Percentiles rank a stretch among this genome's conserved stretches.
Evolutionary conservation across 495 filamentous ascomycete species (phyloP).

Genomic region (Elasticomyces elasticus): DNA sequence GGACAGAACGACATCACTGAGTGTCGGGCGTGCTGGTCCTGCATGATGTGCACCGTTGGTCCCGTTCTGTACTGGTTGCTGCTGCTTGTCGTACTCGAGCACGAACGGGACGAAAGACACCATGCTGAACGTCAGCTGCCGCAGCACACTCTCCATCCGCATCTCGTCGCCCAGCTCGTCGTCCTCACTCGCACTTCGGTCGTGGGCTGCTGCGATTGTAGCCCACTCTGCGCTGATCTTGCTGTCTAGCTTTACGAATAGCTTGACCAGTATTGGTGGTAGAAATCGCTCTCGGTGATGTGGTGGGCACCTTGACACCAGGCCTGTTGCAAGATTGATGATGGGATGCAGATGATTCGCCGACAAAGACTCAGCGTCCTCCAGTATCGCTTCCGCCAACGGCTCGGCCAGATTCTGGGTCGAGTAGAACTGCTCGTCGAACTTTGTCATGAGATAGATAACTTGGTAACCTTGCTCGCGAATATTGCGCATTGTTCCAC

Average conservation of each 20-base stretch:
- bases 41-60: constrained; percentile 23
- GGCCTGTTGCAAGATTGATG: constrained; percentile 69
- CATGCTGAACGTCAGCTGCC: constrained; percentile 85
- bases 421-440: constrained; percentile 83
- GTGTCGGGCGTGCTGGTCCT: constrained; percentile 10
- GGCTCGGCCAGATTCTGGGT: constrained; percentile 74
- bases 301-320: constrained; percentile 85
- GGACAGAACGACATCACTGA: constrained; percentile 59
- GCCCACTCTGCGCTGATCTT: constrained; percentile 85
- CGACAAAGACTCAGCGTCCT: constrained; percentile 73
- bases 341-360: constrained; percentile 87
- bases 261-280: constrained; percentile 68
- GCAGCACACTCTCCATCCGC: constrained; percentile 92
- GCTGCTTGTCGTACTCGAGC: constrained; percentile 44
- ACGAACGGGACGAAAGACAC: constrained; percentile 83
- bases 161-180: constrained; percentile 82
- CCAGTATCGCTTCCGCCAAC: constrained; percentile 72
- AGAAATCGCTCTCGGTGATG: constrained; percentile 68
- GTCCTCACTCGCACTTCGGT: constrained; percentile 52
- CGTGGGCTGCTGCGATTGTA: constrained; percentile 31
- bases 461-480: constrained; percentile 90
- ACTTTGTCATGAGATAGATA: constrained; percentile 80
- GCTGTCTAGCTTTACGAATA: constrained; percentile 75
- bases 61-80: constrained; percentile 36
- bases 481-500: constrained; percentile 76